Conservation (phyloP, 371 early-diverging fungal genomes). For the Saksenaea oblongispora region DNA sequence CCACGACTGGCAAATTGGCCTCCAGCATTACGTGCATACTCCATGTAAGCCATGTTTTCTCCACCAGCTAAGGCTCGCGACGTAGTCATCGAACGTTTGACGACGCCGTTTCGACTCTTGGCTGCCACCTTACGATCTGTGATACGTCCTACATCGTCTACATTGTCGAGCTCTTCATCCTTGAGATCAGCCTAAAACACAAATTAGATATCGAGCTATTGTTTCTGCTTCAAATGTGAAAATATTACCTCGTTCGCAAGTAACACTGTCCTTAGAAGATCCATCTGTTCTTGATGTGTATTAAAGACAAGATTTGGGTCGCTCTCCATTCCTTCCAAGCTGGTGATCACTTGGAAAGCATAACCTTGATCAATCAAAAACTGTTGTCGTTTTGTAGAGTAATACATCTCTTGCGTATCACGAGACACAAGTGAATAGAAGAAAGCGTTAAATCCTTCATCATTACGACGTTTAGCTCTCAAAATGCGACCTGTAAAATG, state of each 20-base stretch:
- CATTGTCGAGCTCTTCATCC: slow-evolving; percentile 49
- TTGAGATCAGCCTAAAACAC: slow-evolving; percentile 58
- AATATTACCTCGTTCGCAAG: slow-evolving; percentile 74
- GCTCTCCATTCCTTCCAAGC: slow-evolving; percentile 79
- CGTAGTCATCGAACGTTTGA: slow-evolving; percentile 57
- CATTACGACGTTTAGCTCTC: slow-evolving; percentile 96
- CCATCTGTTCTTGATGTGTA: slow-evolving; percentile 81
- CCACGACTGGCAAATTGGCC: slow-evolving; percentile 46
- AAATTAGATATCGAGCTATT: not conserved
- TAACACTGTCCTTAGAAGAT: slow-evolving; percentile 87
- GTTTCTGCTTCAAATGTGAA: slow-evolving; percentile 24
- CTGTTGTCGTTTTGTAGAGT: slow-evolving; percentile 98
- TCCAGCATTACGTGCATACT: slow-evolving; percentile 56
- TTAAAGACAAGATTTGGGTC: slow-evolving; percentile 74
- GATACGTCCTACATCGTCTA: slow-evolving; percentile 47
- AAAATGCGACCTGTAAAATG: slow-evolving; percentile 80
- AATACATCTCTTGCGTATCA: slow-evolving; percentile 99
- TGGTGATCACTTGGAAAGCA: slow-evolving; percentile 95
- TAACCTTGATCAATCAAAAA: slow-evolving; percentile 99
- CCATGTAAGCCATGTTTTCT: slow-evolving; percentile 95
- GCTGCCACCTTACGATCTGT: slow-evolving; percentile 47
- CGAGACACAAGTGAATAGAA: slow-evolving; percentile 98
- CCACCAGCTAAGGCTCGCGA: slow-evolving; percentile 87
- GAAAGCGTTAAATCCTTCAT: slow-evolving; percentile 96
- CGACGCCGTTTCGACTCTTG: slow-evolving; percentile 33